A percentile compares a stretch with the other conserved stretches of the same genome.
These are phyloP conservation scores for Daldinia bambusicola DNA, from an alignment of 495 filamentous ascomycete genomes.

Conservation along the genomic window DNA sequence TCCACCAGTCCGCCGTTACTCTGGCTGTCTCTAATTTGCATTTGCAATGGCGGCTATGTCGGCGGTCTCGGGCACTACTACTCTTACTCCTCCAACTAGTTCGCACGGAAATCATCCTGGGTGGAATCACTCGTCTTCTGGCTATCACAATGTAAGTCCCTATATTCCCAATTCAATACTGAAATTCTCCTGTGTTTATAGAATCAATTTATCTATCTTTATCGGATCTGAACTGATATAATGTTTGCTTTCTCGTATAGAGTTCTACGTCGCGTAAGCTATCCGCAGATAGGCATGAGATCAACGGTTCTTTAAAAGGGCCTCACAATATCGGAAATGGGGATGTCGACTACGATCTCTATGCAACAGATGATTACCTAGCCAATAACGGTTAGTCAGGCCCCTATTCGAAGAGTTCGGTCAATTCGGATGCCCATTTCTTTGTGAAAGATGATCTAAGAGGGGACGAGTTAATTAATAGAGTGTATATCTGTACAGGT, in stretches of 20 bases:
- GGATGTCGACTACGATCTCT: constrained; percentile 40
- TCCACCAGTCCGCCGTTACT: constrained; percentile 38
- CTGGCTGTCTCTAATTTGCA: constrained; percentile 36
- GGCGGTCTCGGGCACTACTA: constrained; percentile 56
- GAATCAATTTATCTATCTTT: neutral
- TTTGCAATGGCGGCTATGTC: constrained; percentile 63
- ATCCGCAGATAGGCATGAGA: constrained; percentile 39
- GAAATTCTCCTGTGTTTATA: neutral
- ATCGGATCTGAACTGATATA: constrained; percentile 24
- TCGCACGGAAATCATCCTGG: constrained; percentile 60
- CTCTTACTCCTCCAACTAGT: constrained; percentile 63
- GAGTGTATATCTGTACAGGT: constrained; percentile 21
- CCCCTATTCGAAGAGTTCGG: neutral
- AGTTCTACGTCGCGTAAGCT: constrained; percentile 35
- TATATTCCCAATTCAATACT: constrained; percentile 13
- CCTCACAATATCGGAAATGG: constrained; percentile 49
- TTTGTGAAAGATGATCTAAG: neutral
- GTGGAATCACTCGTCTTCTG: constrained; percentile 62
- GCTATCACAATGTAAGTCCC: constrained; percentile 53
- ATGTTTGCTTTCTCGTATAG: constrained; percentile 12
- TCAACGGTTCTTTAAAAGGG: constrained; percentile 27
- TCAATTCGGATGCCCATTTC: neutral
- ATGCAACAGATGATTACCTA: constrained; percentile 30
- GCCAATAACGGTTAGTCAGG: constrained; percentile 38
- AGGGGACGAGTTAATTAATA: constrained; percentile 7